Evolutionary conservation across 108 stramenopile genomes (phyloP), one percentile per base, ranked within the genome.

Genomic region (Ochromonas danica): DNA sequence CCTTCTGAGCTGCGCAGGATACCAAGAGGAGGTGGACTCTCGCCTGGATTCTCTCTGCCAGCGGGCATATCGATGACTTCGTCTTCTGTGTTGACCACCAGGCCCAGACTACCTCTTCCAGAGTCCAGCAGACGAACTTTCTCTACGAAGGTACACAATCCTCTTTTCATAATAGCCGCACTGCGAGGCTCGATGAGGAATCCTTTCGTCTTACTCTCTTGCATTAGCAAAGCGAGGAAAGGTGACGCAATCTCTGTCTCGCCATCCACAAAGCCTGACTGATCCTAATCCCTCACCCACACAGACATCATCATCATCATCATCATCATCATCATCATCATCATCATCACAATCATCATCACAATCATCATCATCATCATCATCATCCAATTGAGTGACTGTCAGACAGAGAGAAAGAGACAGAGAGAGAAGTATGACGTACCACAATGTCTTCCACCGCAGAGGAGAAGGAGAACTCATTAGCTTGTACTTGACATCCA

Each of bases 131-230:
- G 6, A 10, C 51, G 43, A 27, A 33, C 72, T 41, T 75, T 75
- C 10, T 75, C 72, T 35, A 75, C 72, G 51, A 75, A 75, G 3
- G 72, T 75, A 25, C 72, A 75, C 27, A 45, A 28, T 6, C 72
- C 72, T 6, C 72, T 6, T 25, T 75, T 75, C 40, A 25, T 25
- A 22, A 75, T 31, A 36, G 31, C 43, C 10, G 31, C 14, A 75
- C 72, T 75, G n/a, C 51, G 14, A 6, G 27, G 43, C 10, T 75
- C 51, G 28, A 75, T 3, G n/a, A 6, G 14, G 14, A 36, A 3
- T 22, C 41, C 41, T 41, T 41, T 3, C 51, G 6, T 33, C 3
- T 28, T 10, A 28, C 14, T 10, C 72, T 75, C 72, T 36, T 60
- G 72, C 28, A 60, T 6, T 22, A 75, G 36, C 72, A 75, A 14